Evolutionary conservation across 192 early-diverging fungal genomes (phyloP), one percentile per base, ranked within the genome.

Genomic region (Backusella tarrabulga): DNA sequence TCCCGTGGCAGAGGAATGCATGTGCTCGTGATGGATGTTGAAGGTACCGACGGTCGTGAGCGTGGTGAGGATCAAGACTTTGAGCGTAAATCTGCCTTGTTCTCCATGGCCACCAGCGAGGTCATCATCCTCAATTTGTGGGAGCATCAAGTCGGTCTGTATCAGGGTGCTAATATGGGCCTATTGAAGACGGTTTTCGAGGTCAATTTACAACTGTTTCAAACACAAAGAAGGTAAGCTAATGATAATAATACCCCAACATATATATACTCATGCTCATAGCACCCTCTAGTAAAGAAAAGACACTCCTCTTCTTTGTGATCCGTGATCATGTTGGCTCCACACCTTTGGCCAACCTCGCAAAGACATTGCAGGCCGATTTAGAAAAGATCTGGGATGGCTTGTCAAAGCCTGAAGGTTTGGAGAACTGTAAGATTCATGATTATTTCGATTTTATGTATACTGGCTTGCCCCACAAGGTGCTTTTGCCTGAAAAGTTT

Each of bases 21-120:
- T 66, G 89, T 97, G 29, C 85, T 99, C 17, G 94, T 99, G 34
- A 90, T 99, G 88, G 98, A 99, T 85, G 98, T 99, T 6, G 98
- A 99, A 81, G 98, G 98, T 75, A 98, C 97, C 0, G 98, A 99
- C 79, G 98, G 98, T 42, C 92, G 97, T 50, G 98, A 99, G 81
- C 93, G 97, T 63, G 97, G 98, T 70, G 98, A 99, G 85, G 94
- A 99, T 78, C 96, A 98, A 87, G 96, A 99, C 78, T 99, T 99
- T 87, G 98, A 99, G 87, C 90, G 98, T 71, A 99, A 99, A 84
- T 95, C 92, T 76, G 97, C 98, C 23, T 85, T 99, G 42, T 99
- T 99, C 82, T 97, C 97, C 14, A 88, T 99, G 78, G 97, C 98
- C 0, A 95, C 95, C 9, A 86, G 92, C 6, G 96, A 99, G 82